These are phyloP conservation scores for Tieghemiomyces parasiticus DNA, from an alignment of 192 early-diverging fungal species.

Conservation along the genomic window DNA sequence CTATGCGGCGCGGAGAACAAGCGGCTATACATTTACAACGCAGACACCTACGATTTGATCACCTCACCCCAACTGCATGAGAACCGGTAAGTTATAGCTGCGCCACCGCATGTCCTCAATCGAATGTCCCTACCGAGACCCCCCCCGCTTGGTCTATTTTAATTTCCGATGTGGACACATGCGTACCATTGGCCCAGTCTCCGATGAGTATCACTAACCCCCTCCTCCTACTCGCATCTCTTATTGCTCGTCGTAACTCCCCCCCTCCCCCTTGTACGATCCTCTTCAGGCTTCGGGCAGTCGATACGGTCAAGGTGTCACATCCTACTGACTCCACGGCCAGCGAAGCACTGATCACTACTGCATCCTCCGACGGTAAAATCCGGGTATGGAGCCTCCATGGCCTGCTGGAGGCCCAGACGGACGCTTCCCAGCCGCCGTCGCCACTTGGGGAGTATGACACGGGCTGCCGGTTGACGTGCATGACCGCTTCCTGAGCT, in stretches of 20 bases:
- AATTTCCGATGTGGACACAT: not conserved
- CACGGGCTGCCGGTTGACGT: slow-evolving; percentile 42
- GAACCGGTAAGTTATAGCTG: slow-evolving; percentile 16
- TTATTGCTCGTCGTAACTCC: slow-evolving; percentile 19
- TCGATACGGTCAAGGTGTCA: slow-evolving; percentile 22
- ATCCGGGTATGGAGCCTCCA: slow-evolving; percentile 56
- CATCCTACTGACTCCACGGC: slow-evolving; percentile 14
- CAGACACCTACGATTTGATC: slow-evolving; percentile 25
- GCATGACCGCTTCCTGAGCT: slow-evolving; percentile 21
- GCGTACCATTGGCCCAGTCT: slow-evolving; percentile 28
- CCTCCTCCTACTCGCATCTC: slow-evolving; percentile 24
- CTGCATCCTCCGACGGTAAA: slow-evolving; percentile 56
- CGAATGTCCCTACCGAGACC: too few species aligned
- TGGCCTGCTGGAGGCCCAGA: slow-evolving; percentile 22
- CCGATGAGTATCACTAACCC: slow-evolving; percentile 19
- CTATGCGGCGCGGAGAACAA: slow-evolving; percentile 46
- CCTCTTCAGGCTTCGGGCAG: slow-evolving; percentile 15
- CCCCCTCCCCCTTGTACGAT: slow-evolving; percentile 12
- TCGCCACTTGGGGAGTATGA: slow-evolving; percentile 34
- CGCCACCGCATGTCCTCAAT: too few species aligned
- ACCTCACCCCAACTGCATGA: slow-evolving; percentile 27
- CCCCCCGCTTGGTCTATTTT: not conserved
- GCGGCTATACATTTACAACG: slow-evolving; percentile 33
- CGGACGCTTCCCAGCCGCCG: slow-evolving; percentile 9
- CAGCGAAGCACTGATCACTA: slow-evolving; percentile 21